Percentiles rank a stretch among this genome's conserved stretches.
phyloP scores from a whole-genome alignment of 768 basidiomycete species.

The Bullera alba region DNA sequence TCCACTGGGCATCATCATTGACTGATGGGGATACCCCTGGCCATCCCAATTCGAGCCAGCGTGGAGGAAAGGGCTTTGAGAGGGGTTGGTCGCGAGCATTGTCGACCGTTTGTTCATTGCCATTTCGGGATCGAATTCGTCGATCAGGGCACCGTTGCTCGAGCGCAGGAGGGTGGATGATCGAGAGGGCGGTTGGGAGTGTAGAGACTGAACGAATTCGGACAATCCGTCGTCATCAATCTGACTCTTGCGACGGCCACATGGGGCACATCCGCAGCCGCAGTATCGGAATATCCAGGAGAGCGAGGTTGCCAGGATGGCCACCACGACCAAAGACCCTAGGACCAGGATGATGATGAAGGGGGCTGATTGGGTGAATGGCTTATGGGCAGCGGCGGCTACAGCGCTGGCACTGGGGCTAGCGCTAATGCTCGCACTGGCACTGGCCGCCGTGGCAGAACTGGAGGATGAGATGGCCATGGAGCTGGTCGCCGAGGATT shows the following conservation, averaged over 20 bases:
- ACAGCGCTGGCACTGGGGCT: background rate
- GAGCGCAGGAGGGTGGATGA: constrained; percentile 4
- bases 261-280: background rate
- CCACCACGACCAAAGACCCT: constrained; percentile 16
- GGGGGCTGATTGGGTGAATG: constrained; percentile 17
- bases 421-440: background rate
- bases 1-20: constrained; percentile 4
- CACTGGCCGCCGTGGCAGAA: background rate
- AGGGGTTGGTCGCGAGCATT: constrained; percentile 8
- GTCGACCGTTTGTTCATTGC: constrained; percentile 7
- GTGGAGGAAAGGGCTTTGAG: constrained; percentile 16
- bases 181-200: constrained; percentile 2
- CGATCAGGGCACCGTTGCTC: background rate
- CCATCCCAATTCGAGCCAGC: constrained; percentile 2
- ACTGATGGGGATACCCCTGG: background rate
- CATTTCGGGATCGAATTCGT: background rate
- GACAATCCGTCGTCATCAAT: constrained; percentile 14
- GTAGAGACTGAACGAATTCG: constrained; percentile 9
- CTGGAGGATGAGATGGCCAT: background rate
- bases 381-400: background rate
- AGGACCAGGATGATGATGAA: constrained; percentile 22
- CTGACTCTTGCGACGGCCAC: background rate
- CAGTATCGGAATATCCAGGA: constrained; percentile 18
- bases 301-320: constrained; percentile 15
- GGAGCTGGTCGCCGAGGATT: constrained; percentile 1